These are phyloP conservation scores for Neocallimastix lanati DNA, from an alignment of 192 early-diverging fungal species.

Conservation along the genomic window DNA sequence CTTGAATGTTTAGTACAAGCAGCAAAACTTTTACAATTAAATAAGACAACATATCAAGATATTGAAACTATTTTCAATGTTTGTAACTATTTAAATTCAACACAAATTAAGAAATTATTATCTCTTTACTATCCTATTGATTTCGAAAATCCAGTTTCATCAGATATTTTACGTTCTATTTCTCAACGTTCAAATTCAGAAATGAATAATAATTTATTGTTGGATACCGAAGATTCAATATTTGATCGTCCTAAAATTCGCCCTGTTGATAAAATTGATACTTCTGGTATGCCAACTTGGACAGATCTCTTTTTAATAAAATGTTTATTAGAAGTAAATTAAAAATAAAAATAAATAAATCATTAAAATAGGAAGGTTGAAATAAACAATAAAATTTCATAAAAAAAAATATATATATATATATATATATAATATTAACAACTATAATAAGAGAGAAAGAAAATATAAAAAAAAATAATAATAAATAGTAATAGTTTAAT, in stretches of 20 bases:
- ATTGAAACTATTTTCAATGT: constrained; percentile 98
- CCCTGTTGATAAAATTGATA: not conserved
- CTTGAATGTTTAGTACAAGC: constrained; percentile 89
- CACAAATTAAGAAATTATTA: constrained; percentile 94
- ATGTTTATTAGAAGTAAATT: not conserved
- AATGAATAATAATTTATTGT: not conserved
- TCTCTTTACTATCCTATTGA: constrained; percentile 89
- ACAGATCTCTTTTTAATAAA: not conserved
- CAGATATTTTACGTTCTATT: not conserved
- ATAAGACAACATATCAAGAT: constrained; percentile 71
- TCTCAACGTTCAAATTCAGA: not conserved
- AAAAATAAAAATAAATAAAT: too few relatives aligned
- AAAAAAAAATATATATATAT: too few relatives aligned
- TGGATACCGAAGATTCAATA: not conserved
- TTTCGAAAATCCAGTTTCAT: constrained; percentile 65
- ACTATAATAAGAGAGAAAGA: too few relatives aligned
- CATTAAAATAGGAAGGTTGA: too few relatives aligned
- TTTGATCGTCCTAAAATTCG: not conserved
- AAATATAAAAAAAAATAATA: too few relatives aligned
- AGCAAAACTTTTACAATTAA: constrained; percentile 89
- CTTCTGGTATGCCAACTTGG: not conserved
- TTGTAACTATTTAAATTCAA: constrained; percentile 84
- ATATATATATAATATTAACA: too few relatives aligned
- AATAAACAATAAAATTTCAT: too few relatives aligned
- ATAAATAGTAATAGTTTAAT: too few relatives aligned